Evolutionary conservation across 2,329 filamentous ascomycete species (phyloP), one percentile per base, ranked within the genome.

Genomic region (Penicillium brevicompactum): DNA sequence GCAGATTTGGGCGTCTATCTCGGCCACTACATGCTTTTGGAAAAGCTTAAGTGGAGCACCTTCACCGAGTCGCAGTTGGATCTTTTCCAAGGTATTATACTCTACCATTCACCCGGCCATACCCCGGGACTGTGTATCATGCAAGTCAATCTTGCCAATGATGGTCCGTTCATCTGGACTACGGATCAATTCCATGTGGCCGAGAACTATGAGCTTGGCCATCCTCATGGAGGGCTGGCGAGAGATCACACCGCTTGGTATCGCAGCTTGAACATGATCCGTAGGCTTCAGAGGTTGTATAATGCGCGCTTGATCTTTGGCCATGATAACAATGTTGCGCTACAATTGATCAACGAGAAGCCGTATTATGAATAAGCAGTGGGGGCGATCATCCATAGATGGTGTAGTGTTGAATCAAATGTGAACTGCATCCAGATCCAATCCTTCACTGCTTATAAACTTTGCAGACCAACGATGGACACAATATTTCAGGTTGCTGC

Each of bases 21-120:
- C 27, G 58, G 61, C 1, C 62, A 74, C 52, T 76, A 75, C 44
- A 60, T 76, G 47, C 58, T 65, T 34, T 57, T 77, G 1, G 67
- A 70, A 11, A 64, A 62, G 2, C 56, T 78, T 5, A 78, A 79
- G 8, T 79, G 76, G 76, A 67, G 73, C 22, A 77, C 76, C 0
- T 78, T 78, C 50, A 67, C 67, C 37, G 76, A 76, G 6, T 57
- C 67, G 2, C 67, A 69, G 5, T 60, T 78, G 5, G 75, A 78
- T 16, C 62, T 78, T 9, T 75, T 60, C 46, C 70, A 73, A 46
- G 76, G 77, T 0, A 72, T 79, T 37, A 70, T 66, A 0, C 51
- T 76, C 5, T 65, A 74, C 46, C 71, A 74, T 55, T 67, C 59
- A 5, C 72, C 72, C 0, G 74, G 74, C 0, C 74, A 75, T 40